Conservation (phyloP, 306 rosid species). For the Fragaria vesca region DNA sequence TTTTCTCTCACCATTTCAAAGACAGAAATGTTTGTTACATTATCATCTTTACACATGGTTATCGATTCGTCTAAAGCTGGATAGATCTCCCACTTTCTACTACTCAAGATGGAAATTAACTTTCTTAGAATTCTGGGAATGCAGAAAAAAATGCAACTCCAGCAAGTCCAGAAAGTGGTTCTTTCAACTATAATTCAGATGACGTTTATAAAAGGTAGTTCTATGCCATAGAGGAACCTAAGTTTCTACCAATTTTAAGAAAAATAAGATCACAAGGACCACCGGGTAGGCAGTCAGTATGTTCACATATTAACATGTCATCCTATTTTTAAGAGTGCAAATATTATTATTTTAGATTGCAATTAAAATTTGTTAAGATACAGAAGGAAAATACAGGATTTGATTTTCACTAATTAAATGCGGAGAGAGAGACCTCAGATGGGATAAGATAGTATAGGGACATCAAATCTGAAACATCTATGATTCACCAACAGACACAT, state of each 20-base stretch:
- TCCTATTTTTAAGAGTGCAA: background rate
- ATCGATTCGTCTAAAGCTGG: background rate
- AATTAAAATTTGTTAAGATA: too few relatives aligned
- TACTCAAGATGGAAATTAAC: background rate
- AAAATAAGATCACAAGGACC: background rate
- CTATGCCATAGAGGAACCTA: background rate
- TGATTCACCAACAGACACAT: background rate
- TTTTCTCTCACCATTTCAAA: too few relatives aligned
- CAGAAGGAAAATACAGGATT: too few relatives aligned
- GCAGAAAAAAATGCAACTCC: background rate
- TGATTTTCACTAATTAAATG: too few relatives aligned
- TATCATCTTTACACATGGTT: background rate
- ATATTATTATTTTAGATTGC: too few relatives aligned
- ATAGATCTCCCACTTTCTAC: background rate
- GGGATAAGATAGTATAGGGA: background rate
- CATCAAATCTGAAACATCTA: background rate
- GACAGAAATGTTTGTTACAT: background rate
- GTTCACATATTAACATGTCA: background rate
- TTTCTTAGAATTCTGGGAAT: background rate
- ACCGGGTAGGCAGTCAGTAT: background rate
- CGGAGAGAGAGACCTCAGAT: background rate
- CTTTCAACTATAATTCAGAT: background rate
- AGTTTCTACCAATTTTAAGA: background rate
- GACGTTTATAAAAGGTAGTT: background rate
- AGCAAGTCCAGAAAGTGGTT: background rate